These are phyloP conservation scores for Amanita exitialis DNA, from an alignment of 768 basidiomycete species.

Conservation along the genomic window DNA sequence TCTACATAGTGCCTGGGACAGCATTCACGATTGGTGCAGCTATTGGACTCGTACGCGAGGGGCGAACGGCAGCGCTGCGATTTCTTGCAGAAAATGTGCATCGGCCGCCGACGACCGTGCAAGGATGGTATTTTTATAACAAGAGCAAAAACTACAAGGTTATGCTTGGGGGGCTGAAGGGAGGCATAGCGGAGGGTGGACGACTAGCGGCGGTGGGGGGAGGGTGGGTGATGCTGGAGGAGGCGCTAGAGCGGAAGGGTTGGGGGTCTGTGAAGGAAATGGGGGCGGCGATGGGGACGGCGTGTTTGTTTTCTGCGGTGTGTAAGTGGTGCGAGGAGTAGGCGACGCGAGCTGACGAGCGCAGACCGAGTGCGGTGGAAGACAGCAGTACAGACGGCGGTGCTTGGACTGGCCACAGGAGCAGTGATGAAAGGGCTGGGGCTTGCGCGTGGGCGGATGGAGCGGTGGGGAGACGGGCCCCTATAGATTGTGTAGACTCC, in stretches of 20 bases:
- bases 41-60: constrained; percentile 67
- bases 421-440: constrained; percentile 37
- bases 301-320: constrained; percentile 42
- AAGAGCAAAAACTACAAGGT: constrained; percentile 93
- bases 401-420: constrained; percentile 53
- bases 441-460: constrained; percentile 22
- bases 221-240: constrained; percentile 36
- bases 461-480: constrained; percentile 8
- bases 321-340: constrained; percentile 23
- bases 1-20: constrained; percentile 50
- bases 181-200: constrained; percentile 47
- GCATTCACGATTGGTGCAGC: constrained; percentile 53
- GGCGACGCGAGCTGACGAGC: not conserved
- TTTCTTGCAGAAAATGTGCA: constrained; percentile 94
- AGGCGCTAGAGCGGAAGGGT: constrained; percentile 25
- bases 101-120: constrained; percentile 71
- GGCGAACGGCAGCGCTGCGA: constrained; percentile 58
- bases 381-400: constrained; percentile 32
- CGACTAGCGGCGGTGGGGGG: constrained; percentile 32
- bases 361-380: constrained; percentile 52
- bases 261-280: constrained; percentile 34
- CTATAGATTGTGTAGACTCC: constrained; percentile 6
- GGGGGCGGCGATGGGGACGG: constrained; percentile 59
- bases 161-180: constrained; percentile 60
- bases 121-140: constrained; percentile 94